Evolutionary conservation across 768 basidiomycete genomes (phyloP), one percentile per base, ranked within the genome.

Genomic region (Tulasnella sp.): DNA sequence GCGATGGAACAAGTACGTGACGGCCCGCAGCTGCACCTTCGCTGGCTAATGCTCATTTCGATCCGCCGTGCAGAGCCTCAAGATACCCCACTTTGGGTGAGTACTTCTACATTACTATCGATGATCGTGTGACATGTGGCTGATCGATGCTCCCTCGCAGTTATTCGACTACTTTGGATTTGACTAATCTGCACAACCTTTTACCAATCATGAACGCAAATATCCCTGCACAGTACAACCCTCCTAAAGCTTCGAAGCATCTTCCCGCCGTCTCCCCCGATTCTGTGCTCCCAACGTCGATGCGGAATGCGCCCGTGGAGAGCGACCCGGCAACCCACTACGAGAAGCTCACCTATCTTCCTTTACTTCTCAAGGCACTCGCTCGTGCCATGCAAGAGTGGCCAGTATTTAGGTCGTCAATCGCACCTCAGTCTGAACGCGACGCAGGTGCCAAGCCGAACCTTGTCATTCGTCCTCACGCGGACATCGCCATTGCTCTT

Each of bases 81-180:
- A 93, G 82, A 93, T 96, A 81, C 94, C 95, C 24, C 93, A 93
- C 83, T 97, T 97, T 81, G 93, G 94, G 88, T 92, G 82, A 39
- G 44, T 38, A 7, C 2, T 52, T 72, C n/a, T 1, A 39, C 8
- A 18, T 46, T 27, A n/a, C 27, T 7, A 44, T 21, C 75, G 0
- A 21, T 52, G 40, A 8, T 9, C n/a, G n/a, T 74, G 14, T 27
- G 18, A 36, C 40, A 76, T 44, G 44, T 44, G 34, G 62, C n/a
- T n/a, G 38, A 77, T 18, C 16, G 46, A 74, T 73, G 48, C 36
- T 82, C 76, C 27, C 73, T 76, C 31, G 19, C 76, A 92, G 92
- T 81, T 95, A 94, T 83, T 90, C 93, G 3, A 92, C 93, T 0
- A 90, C 89, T 0, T 85, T 96, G 18, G 94, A 96, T 83, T 86